Evolutionary conservation across 768 basidiomycete genomes (phyloP), one percentile per base, ranked within the genome.

Genomic region (Lepiota venenata): DNA sequence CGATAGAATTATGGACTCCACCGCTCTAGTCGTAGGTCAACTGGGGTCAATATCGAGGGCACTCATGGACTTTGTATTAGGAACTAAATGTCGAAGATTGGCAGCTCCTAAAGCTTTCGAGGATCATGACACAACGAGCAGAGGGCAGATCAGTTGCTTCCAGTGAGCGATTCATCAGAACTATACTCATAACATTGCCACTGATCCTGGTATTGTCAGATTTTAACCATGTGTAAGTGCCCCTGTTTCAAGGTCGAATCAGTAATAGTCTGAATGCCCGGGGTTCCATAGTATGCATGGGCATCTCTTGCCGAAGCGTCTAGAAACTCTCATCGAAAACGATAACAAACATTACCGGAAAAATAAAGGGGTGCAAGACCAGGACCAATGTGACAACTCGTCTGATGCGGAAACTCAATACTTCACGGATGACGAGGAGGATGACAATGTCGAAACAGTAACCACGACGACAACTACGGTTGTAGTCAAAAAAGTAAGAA

Each of bases 131-230:
- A 11, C 73, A 77, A 56, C 66, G 75, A 37, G 70, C 77, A 1
- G 76, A 72, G 63, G 72, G 76, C 49, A 74, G 73, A 45, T 71
- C 77, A 5, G 69, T 79, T 56, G 77, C 72, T 6, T 63, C 69
- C 6, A 81, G 79, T 79, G 58, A 55, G 76, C 8, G 8, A 32
- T 32, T 67, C 8, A 12, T 40, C 22, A 9, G 15, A 9, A 21
- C 35, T 20, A 36, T 50, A 46, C 11, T 3, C 18, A 21, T n/a
- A 32, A 16, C 15, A 42, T 25, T 7, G 29, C 27, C 38, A 18
- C 36, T 27, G 35, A 10, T 43, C 70, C 71, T 70, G 42, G 69
- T 69, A 50, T 60, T 22, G 22, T 4, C 22, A 52, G 50, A 52
- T 36, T 4, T 21, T 7, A 2, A 29, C 35, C 41, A n/a, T 3